Evolutionary conservation across 176 grass and related monocot species (phyloP).

Genomic region (Thinopyrum elongatum): DNA sequence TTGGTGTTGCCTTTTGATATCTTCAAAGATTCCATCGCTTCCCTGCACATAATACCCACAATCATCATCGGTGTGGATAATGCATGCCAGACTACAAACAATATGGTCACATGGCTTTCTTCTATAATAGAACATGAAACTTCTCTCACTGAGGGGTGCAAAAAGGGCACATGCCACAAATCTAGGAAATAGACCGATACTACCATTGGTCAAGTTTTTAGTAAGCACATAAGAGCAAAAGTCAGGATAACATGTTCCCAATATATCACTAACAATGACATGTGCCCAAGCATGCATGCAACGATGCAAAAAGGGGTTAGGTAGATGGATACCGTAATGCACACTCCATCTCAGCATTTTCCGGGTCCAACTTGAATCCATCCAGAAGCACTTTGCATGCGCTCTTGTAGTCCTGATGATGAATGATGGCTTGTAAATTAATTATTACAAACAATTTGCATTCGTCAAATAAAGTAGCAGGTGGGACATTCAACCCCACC

Average conservation of each 20-base stretch:
- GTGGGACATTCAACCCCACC: background rate
- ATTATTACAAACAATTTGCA: background rate
- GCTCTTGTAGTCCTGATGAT: background rate
- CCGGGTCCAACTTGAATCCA: background rate
- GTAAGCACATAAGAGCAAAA: background rate
- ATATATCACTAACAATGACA: background rate
- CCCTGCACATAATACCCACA: background rate
- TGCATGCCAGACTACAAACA: background rate
- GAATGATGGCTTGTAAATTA: background rate
- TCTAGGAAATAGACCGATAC: background rate
- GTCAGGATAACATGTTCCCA: background rate
- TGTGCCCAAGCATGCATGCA: background rate
- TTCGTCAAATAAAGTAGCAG: background rate
- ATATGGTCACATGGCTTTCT: background rate
- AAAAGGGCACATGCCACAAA: background rate
- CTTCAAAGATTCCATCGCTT: constrained; percentile 7
- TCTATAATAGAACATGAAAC: no score
- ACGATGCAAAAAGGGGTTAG: background rate
- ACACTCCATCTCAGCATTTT: background rate
- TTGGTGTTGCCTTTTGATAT: background rate
- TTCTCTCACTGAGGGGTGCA: background rate
- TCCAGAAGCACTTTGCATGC: background rate
- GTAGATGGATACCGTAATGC: background rate
- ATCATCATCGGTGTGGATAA: background rate
- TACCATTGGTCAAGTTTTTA: background rate